These are phyloP conservation scores for Ogataea corticis DNA, from an alignment of 805 yeast genomes.

Conservation along the genomic window DNA sequence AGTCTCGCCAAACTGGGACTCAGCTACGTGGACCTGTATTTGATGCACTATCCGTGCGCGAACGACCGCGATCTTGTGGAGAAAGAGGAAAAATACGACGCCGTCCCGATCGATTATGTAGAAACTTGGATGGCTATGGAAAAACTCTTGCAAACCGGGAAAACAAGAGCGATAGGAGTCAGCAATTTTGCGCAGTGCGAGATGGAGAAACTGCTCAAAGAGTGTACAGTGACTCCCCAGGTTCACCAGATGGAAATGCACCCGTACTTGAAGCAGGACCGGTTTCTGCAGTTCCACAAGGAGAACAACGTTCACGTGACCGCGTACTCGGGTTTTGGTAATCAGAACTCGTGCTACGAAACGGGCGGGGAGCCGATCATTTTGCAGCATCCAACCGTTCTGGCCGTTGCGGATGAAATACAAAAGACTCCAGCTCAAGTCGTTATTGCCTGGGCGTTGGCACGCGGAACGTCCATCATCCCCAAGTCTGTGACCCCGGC, in stretches of 20 bases:
- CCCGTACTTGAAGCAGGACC: conserved; percentile 64
- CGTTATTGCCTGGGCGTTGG: conserved; percentile 55
- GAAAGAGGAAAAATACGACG: conserved; percentile 36
- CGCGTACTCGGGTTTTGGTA: conserved; percentile 78
- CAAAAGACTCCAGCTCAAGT: conserved; percentile 48
- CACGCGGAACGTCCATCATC: conserved; percentile 52
- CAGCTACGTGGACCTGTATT: conserved; percentile 65
- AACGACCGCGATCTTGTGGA: conserved; percentile 40
- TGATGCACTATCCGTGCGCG: conserved; percentile 67
- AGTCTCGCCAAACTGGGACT: conserved; percentile 53
- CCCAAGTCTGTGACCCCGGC: conserved; percentile 46
- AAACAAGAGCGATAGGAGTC: conserved; percentile 71
- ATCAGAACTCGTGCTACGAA: conserved; percentile 50
- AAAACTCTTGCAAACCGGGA: conserved; percentile 51
- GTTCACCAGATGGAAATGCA: conserved; percentile 72
- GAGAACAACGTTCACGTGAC: conserved; percentile 54
- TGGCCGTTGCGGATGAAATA: conserved; percentile 44
- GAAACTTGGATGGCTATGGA: conserved; percentile 72
- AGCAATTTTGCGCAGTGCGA: conserved; percentile 67
- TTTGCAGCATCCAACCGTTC: conserved; percentile 43
- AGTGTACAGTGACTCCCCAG: conserved; percentile 46
- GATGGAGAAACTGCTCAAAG: conserved; percentile 52
- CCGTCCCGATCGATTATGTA: conserved; percentile 40
- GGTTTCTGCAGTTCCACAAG: conserved; percentile 51
- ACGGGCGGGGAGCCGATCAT: conserved; percentile 42